These are phyloP conservation scores for Aspergillus baeticus DNA, from an alignment of 495 filamentous ascomycete genomes.

Conservation along the genomic window DNA sequence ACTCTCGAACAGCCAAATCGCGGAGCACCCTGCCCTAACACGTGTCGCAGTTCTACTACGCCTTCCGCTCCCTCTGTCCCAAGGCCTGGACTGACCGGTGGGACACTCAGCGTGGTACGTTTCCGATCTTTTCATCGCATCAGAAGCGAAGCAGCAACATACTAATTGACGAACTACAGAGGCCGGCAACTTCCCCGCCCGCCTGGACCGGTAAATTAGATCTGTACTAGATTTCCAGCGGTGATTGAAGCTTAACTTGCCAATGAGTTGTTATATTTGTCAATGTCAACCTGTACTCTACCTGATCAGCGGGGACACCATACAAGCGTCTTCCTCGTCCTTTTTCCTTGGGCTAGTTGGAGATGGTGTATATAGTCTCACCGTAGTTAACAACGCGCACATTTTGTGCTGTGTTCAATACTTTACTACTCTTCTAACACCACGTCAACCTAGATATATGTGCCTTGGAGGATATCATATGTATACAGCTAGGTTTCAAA, in stretches of 20 bases:
- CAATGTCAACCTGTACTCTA: constrained; percentile 49
- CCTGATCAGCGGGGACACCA: constrained; percentile 33
- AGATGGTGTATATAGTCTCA: constrained; percentile 37
- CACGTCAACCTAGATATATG: too few species aligned
- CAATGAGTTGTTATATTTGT: constrained; percentile 35
- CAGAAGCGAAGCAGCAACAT: not conserved
- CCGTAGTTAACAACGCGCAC: constrained; percentile 22
- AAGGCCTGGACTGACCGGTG: constrained; percentile 92
- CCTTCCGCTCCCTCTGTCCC: constrained; percentile 96
- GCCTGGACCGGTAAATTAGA: constrained; percentile 41
- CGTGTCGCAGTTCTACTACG: constrained; percentile 75
- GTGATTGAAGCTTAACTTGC: constrained; percentile 27
- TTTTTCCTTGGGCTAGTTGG: constrained; percentile 15
- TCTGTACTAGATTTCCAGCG: constrained; percentile 14
- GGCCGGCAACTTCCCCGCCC: constrained; percentile 84
- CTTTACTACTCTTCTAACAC: too few species aligned
- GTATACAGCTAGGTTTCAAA: too few species aligned
- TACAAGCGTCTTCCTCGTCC: constrained; percentile 23
- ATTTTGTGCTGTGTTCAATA: not conserved
- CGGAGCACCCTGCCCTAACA: constrained; percentile 4
- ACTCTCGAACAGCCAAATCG: not conserved
- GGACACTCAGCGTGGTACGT: constrained; percentile 95
- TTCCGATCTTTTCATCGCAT: constrained; percentile 20
- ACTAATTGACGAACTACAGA: constrained; percentile 49
- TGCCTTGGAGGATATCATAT: too few species aligned